Evolutionary conservation across 2,329 filamentous ascomycete genomes (phyloP).

Genomic region (Ceratocystis huliohia): DNA sequence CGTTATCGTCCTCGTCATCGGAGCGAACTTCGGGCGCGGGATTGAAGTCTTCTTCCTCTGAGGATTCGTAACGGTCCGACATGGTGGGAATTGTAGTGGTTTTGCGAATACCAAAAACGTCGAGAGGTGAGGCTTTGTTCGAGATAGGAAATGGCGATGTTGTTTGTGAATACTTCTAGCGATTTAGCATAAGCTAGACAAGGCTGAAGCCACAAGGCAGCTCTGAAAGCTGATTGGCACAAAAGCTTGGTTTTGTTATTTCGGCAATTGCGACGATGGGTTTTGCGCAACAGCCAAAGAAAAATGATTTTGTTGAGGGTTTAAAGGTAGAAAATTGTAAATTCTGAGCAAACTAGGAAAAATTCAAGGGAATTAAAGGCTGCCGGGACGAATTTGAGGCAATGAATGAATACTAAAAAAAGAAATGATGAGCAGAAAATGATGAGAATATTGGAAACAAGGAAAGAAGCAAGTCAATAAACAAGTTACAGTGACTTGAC

Average conservation of each 20-base stretch:
- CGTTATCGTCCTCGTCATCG: constrained; percentile 49
- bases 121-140: too few relatives aligned
- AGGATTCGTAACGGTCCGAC: constrained; percentile 35
- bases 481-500: background rate
- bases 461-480: background rate
- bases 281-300: background rate
- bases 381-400: background rate
- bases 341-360: background rate
- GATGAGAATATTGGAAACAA: background rate
- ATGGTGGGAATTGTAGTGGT: constrained; percentile 2
- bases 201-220: background rate
- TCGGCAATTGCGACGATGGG: background rate
- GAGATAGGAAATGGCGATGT: too few relatives aligned
- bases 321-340: background rate
- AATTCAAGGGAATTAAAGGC: background rate
- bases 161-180: too few relatives aligned
- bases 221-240: background rate
- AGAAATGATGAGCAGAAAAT: constrained; percentile 1
- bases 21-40: constrained; percentile 61
- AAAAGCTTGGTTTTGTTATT: background rate
- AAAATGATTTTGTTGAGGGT: background rate
- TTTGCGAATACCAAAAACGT: background rate
- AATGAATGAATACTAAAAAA: constrained; percentile 10
- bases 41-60: constrained; percentile 82
- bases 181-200: background rate